These are phyloP conservation scores for Neurospora sp. DNA, from an alignment of 495 filamentous ascomycete species.

Conservation along the genomic window DNA sequence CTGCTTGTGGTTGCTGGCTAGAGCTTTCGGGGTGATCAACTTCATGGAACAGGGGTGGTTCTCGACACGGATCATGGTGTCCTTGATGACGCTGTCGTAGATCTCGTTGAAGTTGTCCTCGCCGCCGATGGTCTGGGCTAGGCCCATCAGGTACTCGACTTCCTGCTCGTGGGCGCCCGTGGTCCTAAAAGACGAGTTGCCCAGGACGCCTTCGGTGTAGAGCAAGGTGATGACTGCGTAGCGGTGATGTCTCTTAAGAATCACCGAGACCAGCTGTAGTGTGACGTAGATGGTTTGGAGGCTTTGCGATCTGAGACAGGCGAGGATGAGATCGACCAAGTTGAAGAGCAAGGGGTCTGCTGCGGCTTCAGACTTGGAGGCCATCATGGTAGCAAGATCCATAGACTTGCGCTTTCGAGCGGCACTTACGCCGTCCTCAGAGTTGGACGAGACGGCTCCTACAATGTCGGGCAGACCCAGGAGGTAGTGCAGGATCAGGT, in stretches of 20 bases:
- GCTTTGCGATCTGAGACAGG: slow-evolving; percentile 74
- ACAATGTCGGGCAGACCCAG: slow-evolving; percentile 59
- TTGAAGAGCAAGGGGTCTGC: slow-evolving; percentile 86
- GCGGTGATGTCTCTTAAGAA: slow-evolving; percentile 76
- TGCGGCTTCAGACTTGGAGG: slow-evolving; percentile 54
- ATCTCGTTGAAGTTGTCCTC: slow-evolving; percentile 64
- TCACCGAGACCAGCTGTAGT: slow-evolving; percentile 70
- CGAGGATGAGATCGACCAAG: slow-evolving; percentile 78
- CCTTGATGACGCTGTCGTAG: slow-evolving; percentile 75
- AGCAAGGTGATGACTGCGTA: slow-evolving; percentile 73
- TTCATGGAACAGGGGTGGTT: slow-evolving; percentile 62
- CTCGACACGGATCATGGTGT: slow-evolving; percentile 69
- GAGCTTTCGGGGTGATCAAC: slow-evolving; percentile 43
- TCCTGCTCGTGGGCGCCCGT: slow-evolving; percentile 74
- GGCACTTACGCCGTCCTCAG: slow-evolving; percentile 39
- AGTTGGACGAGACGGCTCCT: slow-evolving; percentile 13
- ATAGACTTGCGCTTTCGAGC: slow-evolving; percentile 78
- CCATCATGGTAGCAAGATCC: slow-evolving; percentile 68
- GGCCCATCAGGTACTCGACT: slow-evolving; percentile 57
- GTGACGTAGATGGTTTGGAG: slow-evolving; percentile 84
- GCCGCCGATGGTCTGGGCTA: slow-evolving; percentile 63
- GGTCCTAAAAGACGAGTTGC: slow-evolving; percentile 47
- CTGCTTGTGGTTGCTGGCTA: slow-evolving; percentile 40
- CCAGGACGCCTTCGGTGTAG: slow-evolving; percentile 47
- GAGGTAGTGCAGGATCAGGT: slow-evolving; percentile 87